Evolutionary conservation across 306 rosid genomes (phyloP), one percentile per base, ranked within the genome.

Genomic region (Prunus campanulata): DNA sequence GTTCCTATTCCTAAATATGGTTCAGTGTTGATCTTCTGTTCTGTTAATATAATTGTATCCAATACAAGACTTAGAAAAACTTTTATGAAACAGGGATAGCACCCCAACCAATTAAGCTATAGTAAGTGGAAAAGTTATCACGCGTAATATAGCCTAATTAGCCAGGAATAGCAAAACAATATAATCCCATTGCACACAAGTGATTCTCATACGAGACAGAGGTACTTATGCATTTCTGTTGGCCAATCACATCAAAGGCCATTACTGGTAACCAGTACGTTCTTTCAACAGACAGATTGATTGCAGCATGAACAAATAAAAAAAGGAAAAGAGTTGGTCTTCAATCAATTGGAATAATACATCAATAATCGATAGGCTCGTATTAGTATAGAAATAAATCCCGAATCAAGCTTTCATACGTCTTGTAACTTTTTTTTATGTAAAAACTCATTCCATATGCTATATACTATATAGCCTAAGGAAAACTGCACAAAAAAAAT

Each of bases 101-200:
- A 4, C 1, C 5, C 5, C 6, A 1, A 0, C 1, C 39, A 32
- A 5, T 32, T 1, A 32, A 32, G 39, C 0, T 32, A 32, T 32
- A 1, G 0, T 0, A 5, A 32, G 7, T 32, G 7, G 0, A 32
- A 32, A 32, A 32, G 1, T 32, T 5, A 32, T 32, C 7, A 32
- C 6, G 0, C 0, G 5, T 32, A 0, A 6, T 32, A 32, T 32
- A 32, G 0, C 0, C 0, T 32, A 0, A 32, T 32, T 32, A 1
- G 7, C 0, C 0, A 0, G 0, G 0, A 5, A 32, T 32, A 32
- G 6, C 1, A 32, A 32, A 32, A 32, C 6, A 32, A 32, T 32
- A 0, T 32, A 5, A 32, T 32, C 1, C 1, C 0, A 32, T 32
- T 32, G 1, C 39, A 32, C 7, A 32, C 7, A 32, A 5, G 1